These are phyloP conservation scores for Entomophthora muscae DNA, from an alignment of 371 early-diverging fungal genomes.

Conservation along the genomic window DNA sequence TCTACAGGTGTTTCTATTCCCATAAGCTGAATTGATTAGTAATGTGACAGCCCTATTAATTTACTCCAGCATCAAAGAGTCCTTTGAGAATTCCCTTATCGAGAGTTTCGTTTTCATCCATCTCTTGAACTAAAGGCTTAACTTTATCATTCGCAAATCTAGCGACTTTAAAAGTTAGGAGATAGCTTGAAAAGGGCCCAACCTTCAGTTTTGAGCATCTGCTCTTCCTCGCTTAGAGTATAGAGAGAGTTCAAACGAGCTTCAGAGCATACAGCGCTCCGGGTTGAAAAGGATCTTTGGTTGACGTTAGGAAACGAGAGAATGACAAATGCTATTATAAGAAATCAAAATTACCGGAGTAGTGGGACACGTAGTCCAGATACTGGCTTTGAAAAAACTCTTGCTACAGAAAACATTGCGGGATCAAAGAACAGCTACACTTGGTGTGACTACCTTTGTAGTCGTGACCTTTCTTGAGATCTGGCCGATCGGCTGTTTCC, in stretches of 20 bases:
- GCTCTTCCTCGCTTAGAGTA: constrained; percentile 66
- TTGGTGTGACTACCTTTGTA: too few species aligned
- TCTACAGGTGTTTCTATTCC: constrained; percentile 80
- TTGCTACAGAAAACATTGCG: too few species aligned
- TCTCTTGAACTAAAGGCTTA: constrained; percentile 68
- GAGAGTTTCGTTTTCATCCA: constrained; percentile 84
- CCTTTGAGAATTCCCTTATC: constrained; percentile 67
- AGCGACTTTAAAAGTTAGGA: constrained; percentile 27
- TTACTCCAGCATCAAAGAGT: constrained; percentile 77
- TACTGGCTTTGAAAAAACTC: too few species aligned
- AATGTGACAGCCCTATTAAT: too few species aligned
- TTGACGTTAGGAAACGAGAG: too few species aligned
- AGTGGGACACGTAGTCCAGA: too few species aligned
- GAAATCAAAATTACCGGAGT: too few species aligned
- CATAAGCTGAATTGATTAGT: constrained; percentile 86
- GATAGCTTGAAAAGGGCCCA: constrained; percentile 7
- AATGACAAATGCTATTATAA: too few species aligned
- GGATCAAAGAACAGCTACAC: too few species aligned
- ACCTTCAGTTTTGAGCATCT: constrained; percentile 57
- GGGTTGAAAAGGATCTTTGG: neutral
- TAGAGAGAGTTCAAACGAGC: constrained; percentile 28
- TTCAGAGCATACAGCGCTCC: neutral
- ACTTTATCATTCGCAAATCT: constrained; percentile 73
- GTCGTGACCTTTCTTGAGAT: too few species aligned
- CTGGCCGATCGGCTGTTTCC: too few species aligned